Base-by-base conservation (phyloP, 140 eudicot species). In the Flaveria floridana region DNA sequence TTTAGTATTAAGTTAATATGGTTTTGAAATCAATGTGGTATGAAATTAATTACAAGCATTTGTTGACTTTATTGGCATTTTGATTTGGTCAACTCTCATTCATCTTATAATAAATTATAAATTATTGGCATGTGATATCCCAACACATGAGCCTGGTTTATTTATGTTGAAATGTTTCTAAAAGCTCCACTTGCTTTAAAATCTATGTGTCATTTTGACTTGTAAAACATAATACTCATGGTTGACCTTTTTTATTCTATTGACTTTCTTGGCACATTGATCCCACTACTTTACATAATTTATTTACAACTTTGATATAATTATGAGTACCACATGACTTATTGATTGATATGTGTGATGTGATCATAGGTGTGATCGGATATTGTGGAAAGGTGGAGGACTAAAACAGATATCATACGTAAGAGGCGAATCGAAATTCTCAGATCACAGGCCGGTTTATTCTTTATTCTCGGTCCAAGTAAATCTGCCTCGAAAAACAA, bases 321-420 rank as follows among this genome's bases (percentile, higher is more conserved):
- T 72, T 7, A 50, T 51, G 62, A 51, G 44, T 19, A 56, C 55
- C 12, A 55, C 21, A 44, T 44, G 34, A 68, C 9, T 26, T 42
- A 18, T 47, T 67, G 23, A 76, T 55, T 65, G 21, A 18, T 18
- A 41, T 41, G 21, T 65, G 58, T 73, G 79, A 56, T 42, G 55
- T 26, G 16, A 68, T 66, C 2, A 72, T 80, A 91, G 97, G 97
- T 91, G 97, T 76, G 97, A 91, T 77, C 77, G 97, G 50, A 91
- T 91, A 55, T 68, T 91, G 18, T 91, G 97, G 97, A 91, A 89
- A 80, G 97, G 97, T 0, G 91, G 87, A 81, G 97, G 97, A 12
- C 70, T 91, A 20, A 85, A 91, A 71, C 97, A 91, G 20, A 70
- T 85, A 57, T 85, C 81, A 26, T 91, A 91, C 26, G 76, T 34